These are phyloP conservation scores for Penicillium sp. DNA, from an alignment of 2,329 filamentous ascomycete species.

Conservation along the genomic window DNA sequence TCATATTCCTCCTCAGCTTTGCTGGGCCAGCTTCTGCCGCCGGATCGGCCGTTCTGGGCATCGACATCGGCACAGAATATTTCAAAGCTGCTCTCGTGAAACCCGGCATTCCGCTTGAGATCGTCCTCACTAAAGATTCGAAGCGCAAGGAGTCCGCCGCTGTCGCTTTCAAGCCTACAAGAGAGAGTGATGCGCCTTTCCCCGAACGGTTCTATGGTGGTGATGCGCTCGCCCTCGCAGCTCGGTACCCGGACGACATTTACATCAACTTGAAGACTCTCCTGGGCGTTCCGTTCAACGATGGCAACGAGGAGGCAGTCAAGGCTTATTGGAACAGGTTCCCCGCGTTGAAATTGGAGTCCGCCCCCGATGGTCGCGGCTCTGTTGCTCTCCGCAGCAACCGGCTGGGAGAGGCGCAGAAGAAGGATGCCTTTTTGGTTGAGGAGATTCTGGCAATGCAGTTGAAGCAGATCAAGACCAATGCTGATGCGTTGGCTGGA, in stretches of 20 bases:
- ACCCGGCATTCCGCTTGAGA: constrained; percentile 93
- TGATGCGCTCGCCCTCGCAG: constrained; percentile 82
- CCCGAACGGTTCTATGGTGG: constrained; percentile 90
- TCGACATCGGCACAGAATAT: constrained; percentile 94
- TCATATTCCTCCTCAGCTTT: constrained; percentile 55
- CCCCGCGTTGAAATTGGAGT: constrained; percentile 70
- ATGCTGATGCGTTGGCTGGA: constrained; percentile 80
- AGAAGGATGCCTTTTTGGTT: constrained; percentile 64
- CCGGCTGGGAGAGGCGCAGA: constrained; percentile 63
- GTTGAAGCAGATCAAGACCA: constrained; percentile 83
- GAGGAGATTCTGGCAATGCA: constrained; percentile 97
- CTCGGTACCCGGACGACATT: constrained; percentile 86
- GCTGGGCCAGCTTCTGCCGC: constrained; percentile 58
- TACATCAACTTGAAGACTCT: constrained; percentile 92
- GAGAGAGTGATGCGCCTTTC: constrained; percentile 63
- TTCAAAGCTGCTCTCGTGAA: constrained; percentile 96
- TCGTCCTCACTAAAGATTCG: constrained; percentile 96
- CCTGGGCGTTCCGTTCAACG: constrained; percentile 65
- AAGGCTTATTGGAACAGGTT: constrained; percentile 71
- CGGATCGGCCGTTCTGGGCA: constrained; percentile 76
- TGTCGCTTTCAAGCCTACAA: constrained; percentile 88
- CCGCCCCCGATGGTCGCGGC: constrained; percentile 51
- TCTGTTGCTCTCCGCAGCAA: constrained; percentile 82
- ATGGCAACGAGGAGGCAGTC: constrained; percentile 50
- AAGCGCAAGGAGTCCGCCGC: constrained; percentile 91